Conservation (phyloP, 1,139 yeast species). For the Taphrina betulina region DNA sequence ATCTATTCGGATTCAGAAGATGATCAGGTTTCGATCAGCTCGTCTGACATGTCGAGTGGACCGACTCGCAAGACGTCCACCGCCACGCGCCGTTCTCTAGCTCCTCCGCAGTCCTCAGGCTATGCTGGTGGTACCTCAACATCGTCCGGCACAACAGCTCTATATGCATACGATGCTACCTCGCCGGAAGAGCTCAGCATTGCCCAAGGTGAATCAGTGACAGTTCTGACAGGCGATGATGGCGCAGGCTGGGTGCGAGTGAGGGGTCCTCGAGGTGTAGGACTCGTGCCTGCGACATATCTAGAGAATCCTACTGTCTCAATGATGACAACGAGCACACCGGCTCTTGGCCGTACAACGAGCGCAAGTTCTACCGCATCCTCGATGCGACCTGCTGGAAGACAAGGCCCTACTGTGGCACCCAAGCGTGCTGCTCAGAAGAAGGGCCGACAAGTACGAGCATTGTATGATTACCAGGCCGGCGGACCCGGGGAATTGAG, state of each 20-base stretch:
- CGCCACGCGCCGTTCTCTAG: slow-evolving; percentile 30
- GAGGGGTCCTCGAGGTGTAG: slow-evolving; percentile 50
- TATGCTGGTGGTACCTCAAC: slow-evolving; percentile 35
- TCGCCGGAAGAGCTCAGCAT: slow-evolving; percentile 76
- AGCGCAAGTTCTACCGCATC: slow-evolving; percentile 33
- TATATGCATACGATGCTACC: slow-evolving; percentile 63
- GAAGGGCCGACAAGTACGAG: slow-evolving; percentile 60
- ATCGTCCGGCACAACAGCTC: slow-evolving; percentile 54
- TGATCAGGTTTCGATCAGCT: background rate
- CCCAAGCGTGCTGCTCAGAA: slow-evolving; percentile 74
- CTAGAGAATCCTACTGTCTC: slow-evolving; percentile 52
- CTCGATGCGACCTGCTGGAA: slow-evolving; percentile 44
- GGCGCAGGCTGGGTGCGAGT: slow-evolving; percentile 93
- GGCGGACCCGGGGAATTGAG: slow-evolving; percentile 80
- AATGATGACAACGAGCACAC: slow-evolving; percentile 25
- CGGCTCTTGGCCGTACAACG: background rate
- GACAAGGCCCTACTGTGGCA: slow-evolving; percentile 74
- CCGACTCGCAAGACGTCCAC: slow-evolving; percentile 18
- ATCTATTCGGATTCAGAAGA: slow-evolving; percentile 2
- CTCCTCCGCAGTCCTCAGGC: slow-evolving; percentile 26
- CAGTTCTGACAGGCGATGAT: slow-evolving; percentile 66
- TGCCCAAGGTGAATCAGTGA: slow-evolving; percentile 59
- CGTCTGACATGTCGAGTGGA: slow-evolving; percentile 37
- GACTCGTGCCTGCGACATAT: slow-evolving; percentile 86
- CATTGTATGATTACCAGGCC: slow-evolving; percentile 74